Evolutionary conservation across 345 rosid species (phyloP).

Genomic region (Boechera stricta): DNA sequence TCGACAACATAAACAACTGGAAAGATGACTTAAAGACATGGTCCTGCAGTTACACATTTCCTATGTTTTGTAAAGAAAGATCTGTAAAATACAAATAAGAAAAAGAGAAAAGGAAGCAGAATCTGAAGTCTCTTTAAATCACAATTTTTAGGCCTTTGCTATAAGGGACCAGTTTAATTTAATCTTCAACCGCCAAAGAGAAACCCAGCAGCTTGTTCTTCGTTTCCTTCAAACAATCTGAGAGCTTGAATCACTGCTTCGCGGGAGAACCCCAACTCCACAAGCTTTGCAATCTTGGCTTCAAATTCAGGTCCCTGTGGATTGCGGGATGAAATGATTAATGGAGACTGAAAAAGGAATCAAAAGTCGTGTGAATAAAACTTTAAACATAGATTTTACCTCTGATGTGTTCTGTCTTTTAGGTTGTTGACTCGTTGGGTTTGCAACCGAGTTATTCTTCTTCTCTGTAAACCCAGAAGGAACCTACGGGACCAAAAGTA

Average conservation of each 20-base stretch:
- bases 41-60: constrained; percentile 5
- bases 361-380: neutral
- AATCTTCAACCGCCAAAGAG: constrained; percentile 79
- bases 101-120: neutral
- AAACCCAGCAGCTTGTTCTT: constrained; percentile 96
- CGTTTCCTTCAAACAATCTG: constrained; percentile 78
- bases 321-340: constrained; percentile 7
- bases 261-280: constrained; percentile 83
- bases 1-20: constrained; percentile 13
- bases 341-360: neutral
- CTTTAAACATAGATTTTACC: constrained; percentile 46
- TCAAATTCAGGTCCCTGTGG: constrained; percentile 81
- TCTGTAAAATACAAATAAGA: constrained; percentile 32
- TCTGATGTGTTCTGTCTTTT: constrained; percentile 58
- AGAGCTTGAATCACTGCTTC: constrained; percentile 90
- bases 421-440: constrained; percentile 58
- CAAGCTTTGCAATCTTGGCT: constrained; percentile 89
- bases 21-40: constrained; percentile 18
- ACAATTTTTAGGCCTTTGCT: constrained; percentile 35
- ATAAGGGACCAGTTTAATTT: neutral
- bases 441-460: constrained; percentile 45
- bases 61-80: constrained; percentile 30
- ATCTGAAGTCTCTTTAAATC: constrained; percentile 30
- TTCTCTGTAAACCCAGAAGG: constrained; percentile 55
- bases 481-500: constrained; percentile 35